phyloP scores from a whole-genome alignment of 495 filamentous ascomycete species.

The Lasiosphaeris hirsuta region DNA sequence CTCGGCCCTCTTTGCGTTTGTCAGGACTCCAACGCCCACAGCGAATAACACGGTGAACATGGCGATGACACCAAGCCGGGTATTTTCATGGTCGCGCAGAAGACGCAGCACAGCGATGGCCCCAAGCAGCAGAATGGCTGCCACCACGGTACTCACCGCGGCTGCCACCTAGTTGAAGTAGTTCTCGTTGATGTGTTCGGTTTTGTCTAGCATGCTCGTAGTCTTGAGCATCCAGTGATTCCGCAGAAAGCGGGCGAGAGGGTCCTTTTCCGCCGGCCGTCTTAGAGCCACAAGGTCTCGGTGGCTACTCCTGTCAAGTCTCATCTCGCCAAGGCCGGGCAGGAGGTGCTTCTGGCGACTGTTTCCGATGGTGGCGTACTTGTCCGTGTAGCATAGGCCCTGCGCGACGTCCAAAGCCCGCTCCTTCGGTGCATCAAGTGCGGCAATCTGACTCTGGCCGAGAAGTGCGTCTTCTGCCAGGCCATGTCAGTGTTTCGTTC shows the following conservation, averaged over 20 bases:
- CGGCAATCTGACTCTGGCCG: no score
- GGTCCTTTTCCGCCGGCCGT: slow-evolving; percentile 1
- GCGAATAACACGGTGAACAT: slow-evolving; percentile 32
- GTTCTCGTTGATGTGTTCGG: slow-evolving; percentile 1
- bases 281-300: neutral
- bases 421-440: no score
- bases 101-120: slow-evolving; percentile 26
- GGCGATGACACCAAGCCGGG: slow-evolving; percentile 26
- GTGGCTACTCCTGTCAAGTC: neutral
- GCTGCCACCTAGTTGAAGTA: neutral
- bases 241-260: neutral
- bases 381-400: no score
- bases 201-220: neutral
- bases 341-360: neutral
- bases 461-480: no score
- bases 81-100: slow-evolving; percentile 2
- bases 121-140: slow-evolving; percentile 27
- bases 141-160: slow-evolving; percentile 14
- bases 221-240: slow-evolving; percentile 3
- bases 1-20: slow-evolving; percentile 32
- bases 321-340: neutral
- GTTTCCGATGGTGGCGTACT: no score
- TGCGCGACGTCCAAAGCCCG: no score
- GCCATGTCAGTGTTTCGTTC: no score
- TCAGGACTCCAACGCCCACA: slow-evolving; percentile 26